Evolutionary conservation across 192 early-diverging fungal species (phyloP), one percentile per base, ranked within the genome.

Genomic region (Coemansia sp.): DNA sequence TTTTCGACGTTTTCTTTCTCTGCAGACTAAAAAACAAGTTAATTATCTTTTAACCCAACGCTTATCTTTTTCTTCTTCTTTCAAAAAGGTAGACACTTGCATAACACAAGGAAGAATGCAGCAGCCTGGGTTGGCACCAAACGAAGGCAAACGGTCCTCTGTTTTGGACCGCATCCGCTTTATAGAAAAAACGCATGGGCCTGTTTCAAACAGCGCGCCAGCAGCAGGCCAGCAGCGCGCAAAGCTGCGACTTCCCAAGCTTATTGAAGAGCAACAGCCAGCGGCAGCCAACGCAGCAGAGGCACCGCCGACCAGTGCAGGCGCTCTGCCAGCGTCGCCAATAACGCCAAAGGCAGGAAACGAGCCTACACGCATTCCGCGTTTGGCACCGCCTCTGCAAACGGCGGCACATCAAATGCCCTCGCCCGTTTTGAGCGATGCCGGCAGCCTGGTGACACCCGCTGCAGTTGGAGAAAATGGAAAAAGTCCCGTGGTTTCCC

Each of bases 161-260:
- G 77, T 80, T 23, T 26, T 74, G 32, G 77, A 80, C 64, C 67
- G 77, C 12, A 65, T 80, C 7, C 73, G 72, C 23, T 80, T 71
- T 71, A 80, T 80, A 50, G 77, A 80, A 22, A 58, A 80, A 47
- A 71, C 68, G 1, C 77, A 80, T 18, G 77, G 71, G 0, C 34
- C 64, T 8, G 16, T 50, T 23, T 38, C 34, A 18, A 30, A 69
- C 25, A 44, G 10, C 16, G 12, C 9, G 21, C 14, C 21, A 32
- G 49, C 21, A 32, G 49, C 25, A 14, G 52, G 55, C 8, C 52
- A 58, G 47, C 71, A 67, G 12, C 53, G 71, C 2, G 60, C 67
- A 0, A 41, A 56, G 12, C 65, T 74, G 8, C 54, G 64, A 23
- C 62, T 74, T 54, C 76, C 77, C 27, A 74, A 73, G 65, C 50